Evolutionary conservation across 2,329 filamentous ascomycete genomes (phyloP), one percentile per base, ranked within the genome.

Genomic region (Pseudogymnoascus pannorum): DNA sequence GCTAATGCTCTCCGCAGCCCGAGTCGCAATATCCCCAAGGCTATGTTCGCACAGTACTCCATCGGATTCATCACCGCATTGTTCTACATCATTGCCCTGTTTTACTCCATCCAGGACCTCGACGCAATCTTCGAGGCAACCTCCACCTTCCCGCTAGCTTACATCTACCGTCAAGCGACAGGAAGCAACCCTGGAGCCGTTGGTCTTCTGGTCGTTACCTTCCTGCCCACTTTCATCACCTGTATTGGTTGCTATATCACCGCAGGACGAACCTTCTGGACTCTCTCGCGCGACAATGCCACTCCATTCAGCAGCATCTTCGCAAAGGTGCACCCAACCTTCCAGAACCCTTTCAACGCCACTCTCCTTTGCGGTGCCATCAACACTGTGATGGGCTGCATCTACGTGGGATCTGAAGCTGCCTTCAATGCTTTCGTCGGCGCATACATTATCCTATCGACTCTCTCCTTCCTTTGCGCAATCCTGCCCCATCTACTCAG

Each of bases 371-470:
- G 78, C 74, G 71, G 75, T 12, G 64, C 72, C 44, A 70, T 78
- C 59, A 78, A 79, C 16, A 82, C 82, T 0, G 69, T 85, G 2
- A 75, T 88, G 0, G 85, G 84, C 0, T 78, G 76, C 59, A 84
- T 88, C 44, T 87, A 87, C 65, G 77, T 88, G 0, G 85, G 82
- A 22, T 83, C 77, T 64, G 79, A 77, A 1, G 85, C 83, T 0
- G 86, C 86, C 0, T 89, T 88, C 73, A 80, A 82, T 38, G 85
- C 85, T 0, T 81, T 88, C 18, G 81, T 87, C 11, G 83, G 82
- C 8, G 79, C 75, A 0, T 84, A 82, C 69, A 77, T 82, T 63
- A 75, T 84, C 5, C 74, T 84, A 0, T 74, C 75, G 2, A 78
- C 78, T 0, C 66, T 79, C n/a, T 84, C 81, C 0, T 88, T 86